These are phyloP conservation scores for Sugiyamaella smithiae DNA, from an alignment of 805 yeast genomes.

Conservation along the genomic window DNA sequence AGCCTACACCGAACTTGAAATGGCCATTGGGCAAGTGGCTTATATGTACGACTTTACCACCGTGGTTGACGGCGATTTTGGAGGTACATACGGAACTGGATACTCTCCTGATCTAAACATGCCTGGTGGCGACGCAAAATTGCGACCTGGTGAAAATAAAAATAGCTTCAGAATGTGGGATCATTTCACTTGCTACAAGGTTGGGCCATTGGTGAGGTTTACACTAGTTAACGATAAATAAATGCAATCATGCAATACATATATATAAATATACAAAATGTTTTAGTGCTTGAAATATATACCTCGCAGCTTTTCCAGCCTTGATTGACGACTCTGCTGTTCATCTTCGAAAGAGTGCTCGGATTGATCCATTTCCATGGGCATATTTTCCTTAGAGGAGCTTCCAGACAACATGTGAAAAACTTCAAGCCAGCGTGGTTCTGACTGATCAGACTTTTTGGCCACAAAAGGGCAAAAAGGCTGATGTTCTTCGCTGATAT, in stretches of 20 bases:
- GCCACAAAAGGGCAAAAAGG: conserved; percentile 9
- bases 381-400: not conserved
- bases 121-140: conserved; percentile 12
- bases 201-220: conserved; percentile 19
- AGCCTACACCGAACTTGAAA: conserved; percentile 20
- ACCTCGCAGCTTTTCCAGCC: conserved; percentile 1
- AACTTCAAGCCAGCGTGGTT: not conserved
- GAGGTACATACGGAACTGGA: conserved; percentile 19
- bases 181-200: conserved; percentile 21
- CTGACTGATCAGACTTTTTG: not conserved
- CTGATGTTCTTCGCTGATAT: conserved; percentile 8
- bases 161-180: conserved; percentile 20
- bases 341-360: not conserved
- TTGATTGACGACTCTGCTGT: not conserved
- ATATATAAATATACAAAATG: not conserved
- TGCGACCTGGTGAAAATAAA: conserved; percentile 16
- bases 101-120: conserved; percentile 13
- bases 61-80: conserved; percentile 17
- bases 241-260: not conserved
- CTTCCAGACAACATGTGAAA: not conserved
- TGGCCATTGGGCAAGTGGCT: conserved; percentile 19
- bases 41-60: conserved; percentile 20
- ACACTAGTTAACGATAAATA: conserved; percentile 1
- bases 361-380: not conserved
- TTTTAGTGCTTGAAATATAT: conserved; percentile 2